These are phyloP conservation scores for Talaromyces marneffei DNA, from an alignment of 2,329 filamentous ascomycete species.

Conservation along the genomic window DNA sequence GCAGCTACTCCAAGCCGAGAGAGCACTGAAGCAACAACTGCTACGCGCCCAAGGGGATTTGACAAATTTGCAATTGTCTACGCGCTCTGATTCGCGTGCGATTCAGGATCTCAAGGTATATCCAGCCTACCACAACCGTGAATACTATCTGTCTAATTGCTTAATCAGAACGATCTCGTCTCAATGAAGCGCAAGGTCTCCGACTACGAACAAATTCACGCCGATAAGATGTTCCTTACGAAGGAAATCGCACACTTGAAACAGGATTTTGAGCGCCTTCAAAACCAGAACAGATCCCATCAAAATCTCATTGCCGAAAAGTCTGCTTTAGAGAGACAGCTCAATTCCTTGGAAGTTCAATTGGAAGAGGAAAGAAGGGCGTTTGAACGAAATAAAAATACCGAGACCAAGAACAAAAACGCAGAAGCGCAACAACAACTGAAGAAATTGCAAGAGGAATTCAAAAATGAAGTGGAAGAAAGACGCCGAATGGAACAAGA, in stretches of 20 bases:
- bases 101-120: slow-evolving; percentile 52
- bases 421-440: slow-evolving; percentile 37
- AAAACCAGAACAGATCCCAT: slow-evolving; percentile 54
- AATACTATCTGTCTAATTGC: neutral
- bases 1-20: slow-evolving; percentile 39
- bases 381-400: slow-evolving; percentile 51
- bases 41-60: slow-evolving; percentile 46
- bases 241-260: slow-evolving; percentile 55
- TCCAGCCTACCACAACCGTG: neutral
- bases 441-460: slow-evolving; percentile 46
- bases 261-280: slow-evolving; percentile 58
- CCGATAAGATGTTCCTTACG: slow-evolving; percentile 57
- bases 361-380: slow-evolving; percentile 75
- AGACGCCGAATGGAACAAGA: slow-evolving; percentile 45
- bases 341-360: slow-evolving; percentile 71
- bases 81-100: slow-evolving; percentile 50
- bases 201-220: slow-evolving; percentile 64
- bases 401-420: slow-evolving; percentile 36
- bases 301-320: slow-evolving; percentile 72
- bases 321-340: slow-evolving; percentile 68
- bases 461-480: slow-evolving; percentile 48
- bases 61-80: slow-evolving; percentile 21
- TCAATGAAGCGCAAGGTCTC: slow-evolving; percentile 61
- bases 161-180: slow-evolving; percentile 60
- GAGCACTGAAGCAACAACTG: slow-evolving; percentile 42